A percentile compares a stretch with the other conserved stretches of the same genome.
phyloP scores from a whole-genome alignment of 2,329 filamentous ascomycete species.

The Thielaviopsis punctulata region DNA sequence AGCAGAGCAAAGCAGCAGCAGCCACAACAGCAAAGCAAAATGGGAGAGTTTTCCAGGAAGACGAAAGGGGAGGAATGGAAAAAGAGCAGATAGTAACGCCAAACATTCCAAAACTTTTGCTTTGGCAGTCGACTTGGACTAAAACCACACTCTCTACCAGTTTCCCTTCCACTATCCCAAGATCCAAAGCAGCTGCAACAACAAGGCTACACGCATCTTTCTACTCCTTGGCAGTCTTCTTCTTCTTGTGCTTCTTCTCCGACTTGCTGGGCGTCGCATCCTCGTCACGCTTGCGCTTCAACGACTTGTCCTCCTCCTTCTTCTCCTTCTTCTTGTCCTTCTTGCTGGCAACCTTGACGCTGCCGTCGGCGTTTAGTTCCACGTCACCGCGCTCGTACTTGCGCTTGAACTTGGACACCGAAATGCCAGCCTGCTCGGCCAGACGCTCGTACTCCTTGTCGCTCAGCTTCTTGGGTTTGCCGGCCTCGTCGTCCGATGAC shows the following conservation, averaged over 20 bases:
- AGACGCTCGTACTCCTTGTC: slow-evolving; percentile 28
- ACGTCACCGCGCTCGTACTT: slow-evolving; percentile 65
- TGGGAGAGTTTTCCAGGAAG: not conserved
- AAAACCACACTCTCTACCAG: not conserved
- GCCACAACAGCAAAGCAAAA: not conserved
- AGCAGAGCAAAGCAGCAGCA: slow-evolving; percentile 2
- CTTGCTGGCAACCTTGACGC: slow-evolving; percentile 51
- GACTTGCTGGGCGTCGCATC: slow-evolving; percentile 31
- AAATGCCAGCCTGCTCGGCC: slow-evolving; percentile 50
- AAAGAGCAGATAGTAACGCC: too few species aligned
- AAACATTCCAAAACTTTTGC: not conserved
- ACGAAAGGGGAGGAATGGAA: too few species aligned
- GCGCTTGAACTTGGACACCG: slow-evolving; percentile 59
- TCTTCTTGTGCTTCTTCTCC: slow-evolving; percentile 37
- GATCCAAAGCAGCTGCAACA: too few species aligned
- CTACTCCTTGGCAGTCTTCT: slow-evolving; percentile 20
- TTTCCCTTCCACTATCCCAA: not conserved
- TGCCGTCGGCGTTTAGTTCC: slow-evolving; percentile 45
- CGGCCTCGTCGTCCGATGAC: slow-evolving; percentile 18
- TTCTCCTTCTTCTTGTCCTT: slow-evolving; percentile 59
- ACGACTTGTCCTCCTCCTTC: slow-evolving; percentile 24
- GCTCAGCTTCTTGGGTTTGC: slow-evolving; percentile 15
- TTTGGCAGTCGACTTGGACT: not conserved
- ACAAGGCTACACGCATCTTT: slow-evolving; percentile 2
- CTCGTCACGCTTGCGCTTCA: slow-evolving; percentile 52